Evolutionary conservation across 352 stramenopile genomes (phyloP), one percentile per base, ranked within the genome.

Genomic region (Phytophthora multivora): DNA sequence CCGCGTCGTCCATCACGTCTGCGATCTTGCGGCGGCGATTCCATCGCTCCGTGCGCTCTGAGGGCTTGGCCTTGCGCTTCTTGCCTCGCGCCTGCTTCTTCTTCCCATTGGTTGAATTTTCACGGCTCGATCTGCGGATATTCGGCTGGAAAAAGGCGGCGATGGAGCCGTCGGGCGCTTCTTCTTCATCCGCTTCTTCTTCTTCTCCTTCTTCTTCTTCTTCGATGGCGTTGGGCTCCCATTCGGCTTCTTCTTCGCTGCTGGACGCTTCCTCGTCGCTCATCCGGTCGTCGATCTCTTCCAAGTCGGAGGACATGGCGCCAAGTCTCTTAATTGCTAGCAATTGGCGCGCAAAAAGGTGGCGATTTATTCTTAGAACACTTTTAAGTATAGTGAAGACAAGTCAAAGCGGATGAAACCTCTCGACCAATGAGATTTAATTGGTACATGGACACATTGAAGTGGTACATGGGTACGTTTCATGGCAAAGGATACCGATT

Each of bases 21-120:
- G 79, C 80, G 46, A 95, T 80, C 49, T 88, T 74, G 40, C 82
- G 78, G 16, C 83, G 83, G 8, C 77, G 79, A 35, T 85, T 83
- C 43, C 69, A 69, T 19, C 67, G 71, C 43, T 86, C 58, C 26
- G 56, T 51, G 13, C 73, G 56, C 21, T 54, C 35, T 7, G 62
- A 63, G 15, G 19, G 19, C 19, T 49, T 25, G 0, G 40, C 45
- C 28, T 78, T 79, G 21, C 76, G 68, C 51, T 74, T 80, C 1
- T 49, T 56, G 2, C 47, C 28, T 3, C 12, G 33, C 31, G 51
- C 56, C 42, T 65, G 66, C 33, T 42, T 66, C n/a, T 30, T 59
- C 4, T 15, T 35, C 41, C 36, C 43, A 21, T 61, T 30, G n/a
- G 19, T 5, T 21, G 26, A 10, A 23, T 35, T 50, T 12, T 66